Percentiles rank a stretch among this genome's conserved stretches.
phyloP scores from a whole-genome alignment of 2,329 filamentous ascomycete species.

The Trichoderma sp. region DNA sequence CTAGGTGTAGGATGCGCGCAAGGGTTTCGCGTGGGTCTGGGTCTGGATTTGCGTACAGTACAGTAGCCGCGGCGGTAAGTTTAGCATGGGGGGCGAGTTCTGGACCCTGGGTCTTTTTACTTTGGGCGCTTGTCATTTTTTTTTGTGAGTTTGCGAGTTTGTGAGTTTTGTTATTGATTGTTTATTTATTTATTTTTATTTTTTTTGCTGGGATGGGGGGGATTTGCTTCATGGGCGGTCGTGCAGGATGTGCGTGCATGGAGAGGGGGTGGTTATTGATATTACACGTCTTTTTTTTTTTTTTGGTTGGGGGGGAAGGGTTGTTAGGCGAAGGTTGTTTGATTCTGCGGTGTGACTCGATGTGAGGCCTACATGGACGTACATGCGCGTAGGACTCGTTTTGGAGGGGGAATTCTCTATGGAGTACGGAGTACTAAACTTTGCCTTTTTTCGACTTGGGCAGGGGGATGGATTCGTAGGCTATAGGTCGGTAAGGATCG shows the following conservation, averaged over 20 bases:
- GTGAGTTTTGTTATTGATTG: background rate
- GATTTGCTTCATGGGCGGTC: background rate
- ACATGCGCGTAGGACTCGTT: background rate
- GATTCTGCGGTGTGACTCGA: slow-evolving; percentile 8
- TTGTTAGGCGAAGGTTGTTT: background rate
- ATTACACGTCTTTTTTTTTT: background rate
- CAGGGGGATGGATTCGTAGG: background rate
- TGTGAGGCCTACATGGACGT: background rate
- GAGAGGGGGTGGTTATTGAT: background rate
- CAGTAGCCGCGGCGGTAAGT: background rate
- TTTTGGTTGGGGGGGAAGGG: background rate
- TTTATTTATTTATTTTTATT: background rate
- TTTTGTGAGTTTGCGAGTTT: background rate
- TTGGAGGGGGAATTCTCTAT: no score
- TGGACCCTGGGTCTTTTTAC: background rate
- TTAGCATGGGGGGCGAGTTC: background rate
- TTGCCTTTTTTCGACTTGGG: background rate
- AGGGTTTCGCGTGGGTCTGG: background rate
- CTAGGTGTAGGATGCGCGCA: background rate
- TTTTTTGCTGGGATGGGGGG: background rate
- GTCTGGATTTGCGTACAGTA: background rate
- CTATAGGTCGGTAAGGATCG: background rate
- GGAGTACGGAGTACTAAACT: no score
- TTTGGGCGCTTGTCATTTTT: background rate
- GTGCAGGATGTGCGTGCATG: background rate